Evolutionary conservation across 495 filamentous ascomycete species (phyloP).

Genomic region (Trichoderma virens): DNA sequence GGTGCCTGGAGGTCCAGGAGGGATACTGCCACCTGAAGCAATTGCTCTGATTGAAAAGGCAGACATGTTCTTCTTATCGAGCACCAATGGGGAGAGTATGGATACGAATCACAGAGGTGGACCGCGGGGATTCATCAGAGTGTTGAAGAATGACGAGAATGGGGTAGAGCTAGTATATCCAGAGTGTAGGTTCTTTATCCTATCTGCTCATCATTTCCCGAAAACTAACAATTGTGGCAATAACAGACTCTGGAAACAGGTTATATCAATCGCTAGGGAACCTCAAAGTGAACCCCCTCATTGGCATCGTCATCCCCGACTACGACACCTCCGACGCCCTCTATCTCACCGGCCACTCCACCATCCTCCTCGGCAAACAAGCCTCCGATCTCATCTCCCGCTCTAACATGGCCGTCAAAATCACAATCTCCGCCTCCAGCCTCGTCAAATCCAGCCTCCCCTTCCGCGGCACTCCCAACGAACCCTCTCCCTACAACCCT

Average conservation of each 20-base stretch:
- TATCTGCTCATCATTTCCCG: neutral
- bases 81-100: slow-evolving; percentile 60
- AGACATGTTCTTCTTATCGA: slow-evolving; percentile 72
- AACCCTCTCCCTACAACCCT: slow-evolving; percentile 62
- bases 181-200: slow-evolving; percentile 29
- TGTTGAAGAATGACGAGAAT: slow-evolving; percentile 46
- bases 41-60: slow-evolving; percentile 53
- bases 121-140: slow-evolving; percentile 61
- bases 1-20: neutral
- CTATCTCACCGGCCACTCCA: slow-evolving; percentile 57
- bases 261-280: slow-evolving; percentile 79
- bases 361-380: slow-evolving; percentile 54
- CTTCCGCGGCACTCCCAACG: slow-evolving; percentile 53
- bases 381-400: slow-evolving; percentile 54
- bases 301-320: slow-evolving; percentile 60
- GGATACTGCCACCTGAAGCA: slow-evolving; percentile 38
- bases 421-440: slow-evolving; percentile 50
- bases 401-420: slow-evolving; percentile 62
- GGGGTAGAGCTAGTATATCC: slow-evolving; percentile 55
- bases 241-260: slow-evolving; percentile 62
- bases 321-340: slow-evolving; percentile 62
- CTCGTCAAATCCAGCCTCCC: slow-evolving; percentile 56
- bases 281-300: slow-evolving; percentile 52
- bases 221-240: neutral
- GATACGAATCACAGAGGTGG: slow-evolving; percentile 82